Evolutionary conservation across 2,329 filamentous ascomycete genomes (phyloP).

Genomic region (Clarireedia homoeocarpa): DNA sequence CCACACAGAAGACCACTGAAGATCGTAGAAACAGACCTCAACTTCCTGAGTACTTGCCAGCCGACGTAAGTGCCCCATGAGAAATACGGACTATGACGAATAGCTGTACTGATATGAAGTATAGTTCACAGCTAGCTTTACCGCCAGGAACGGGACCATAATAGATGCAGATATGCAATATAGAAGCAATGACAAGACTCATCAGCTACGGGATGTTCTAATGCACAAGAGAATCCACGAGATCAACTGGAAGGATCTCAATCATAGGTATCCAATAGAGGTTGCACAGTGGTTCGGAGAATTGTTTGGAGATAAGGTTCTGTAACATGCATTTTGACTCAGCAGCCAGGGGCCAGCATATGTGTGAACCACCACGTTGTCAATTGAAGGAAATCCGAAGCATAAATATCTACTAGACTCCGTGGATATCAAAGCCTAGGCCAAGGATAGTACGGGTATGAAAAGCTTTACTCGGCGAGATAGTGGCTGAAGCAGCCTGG

Average conservation of each 20-base stretch:
- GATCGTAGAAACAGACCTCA: background rate
- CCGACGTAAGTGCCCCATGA: background rate
- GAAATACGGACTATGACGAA: background rate
- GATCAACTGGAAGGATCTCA: conserved; percentile 32
- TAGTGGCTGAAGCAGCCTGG: no score
- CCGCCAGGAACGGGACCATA: conserved; percentile 19
- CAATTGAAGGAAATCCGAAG: no score
- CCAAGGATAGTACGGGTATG: no score
- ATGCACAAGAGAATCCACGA: conserved; percentile 36
- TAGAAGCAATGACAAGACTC: background rate
- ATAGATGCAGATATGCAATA: conserved; percentile 13
- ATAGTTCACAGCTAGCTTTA: conserved; percentile 16
- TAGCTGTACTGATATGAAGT: background rate
- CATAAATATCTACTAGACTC: no score
- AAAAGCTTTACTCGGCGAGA: no score
- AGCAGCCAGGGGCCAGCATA: no score
- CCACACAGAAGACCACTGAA: conserved; percentile 37
- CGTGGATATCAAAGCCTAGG: no score
- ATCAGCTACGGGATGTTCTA: background rate
- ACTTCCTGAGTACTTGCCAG: conserved; percentile 3
- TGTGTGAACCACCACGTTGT: no score
- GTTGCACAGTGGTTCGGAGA: background rate
- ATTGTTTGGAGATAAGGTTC: background rate
- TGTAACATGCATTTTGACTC: background rate
- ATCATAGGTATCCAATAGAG: background rate